Conservation (phyloP, 345 rosid genomes). For the Jatropha curcas region DNA sequence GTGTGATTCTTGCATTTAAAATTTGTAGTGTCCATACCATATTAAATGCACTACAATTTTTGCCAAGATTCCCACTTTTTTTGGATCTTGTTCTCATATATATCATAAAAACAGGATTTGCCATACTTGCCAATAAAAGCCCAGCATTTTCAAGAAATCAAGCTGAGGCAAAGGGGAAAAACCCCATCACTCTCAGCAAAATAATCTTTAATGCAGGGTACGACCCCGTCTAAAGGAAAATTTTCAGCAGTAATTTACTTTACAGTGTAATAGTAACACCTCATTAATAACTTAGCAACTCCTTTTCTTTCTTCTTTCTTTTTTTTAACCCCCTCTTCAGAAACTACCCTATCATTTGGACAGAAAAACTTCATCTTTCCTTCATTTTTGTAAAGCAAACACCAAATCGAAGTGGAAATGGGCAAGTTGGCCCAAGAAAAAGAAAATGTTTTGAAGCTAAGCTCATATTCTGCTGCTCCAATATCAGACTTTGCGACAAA, state of each 20-base stretch:
- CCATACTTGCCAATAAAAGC: background rate
- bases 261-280: slow-evolving; percentile 33
- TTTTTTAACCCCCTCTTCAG: background rate
- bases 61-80: background rate
- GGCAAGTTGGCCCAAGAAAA: slow-evolving; percentile 17
- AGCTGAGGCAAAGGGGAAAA: too few relatives aligned
- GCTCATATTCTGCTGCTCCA: too few relatives aligned
- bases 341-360: background rate
- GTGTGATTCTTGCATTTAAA: background rate
- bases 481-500: slow-evolving; percentile 6
- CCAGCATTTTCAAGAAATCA: background rate
- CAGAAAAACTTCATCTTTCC: slow-evolving; percentile 11
- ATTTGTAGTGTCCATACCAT: too few relatives aligned
- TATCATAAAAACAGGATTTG: background rate
- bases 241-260: slow-evolving; percentile 11
- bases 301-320: background rate
- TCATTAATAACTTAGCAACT: slow-evolving; percentile 12
- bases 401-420: slow-evolving; percentile 19
- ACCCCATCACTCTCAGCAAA: too few relatives aligned
- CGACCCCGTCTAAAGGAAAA: background rate
- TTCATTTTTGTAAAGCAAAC: slow-evolving; percentile 21
- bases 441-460: slow-evolving; percentile 25
- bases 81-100: background rate
- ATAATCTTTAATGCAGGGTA: background rate
- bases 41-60: too few relatives aligned